These are phyloP conservation scores for Colletotrichum phormii DNA, from an alignment of 2,329 filamentous ascomycete genomes.

Conservation along the genomic window DNA sequence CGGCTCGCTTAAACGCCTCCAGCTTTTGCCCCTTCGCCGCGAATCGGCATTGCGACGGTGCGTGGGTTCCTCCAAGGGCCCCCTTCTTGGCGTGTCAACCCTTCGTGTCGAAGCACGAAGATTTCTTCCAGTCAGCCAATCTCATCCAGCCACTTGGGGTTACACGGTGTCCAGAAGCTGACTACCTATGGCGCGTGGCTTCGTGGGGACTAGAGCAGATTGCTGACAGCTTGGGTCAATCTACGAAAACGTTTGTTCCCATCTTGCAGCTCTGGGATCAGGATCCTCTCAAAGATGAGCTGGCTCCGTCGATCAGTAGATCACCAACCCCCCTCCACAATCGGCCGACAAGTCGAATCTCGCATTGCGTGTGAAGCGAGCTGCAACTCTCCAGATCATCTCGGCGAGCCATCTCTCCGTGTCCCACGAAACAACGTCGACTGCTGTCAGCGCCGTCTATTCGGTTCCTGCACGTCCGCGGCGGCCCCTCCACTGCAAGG, in stretches of 20 bases:
- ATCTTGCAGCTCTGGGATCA: not conserved
- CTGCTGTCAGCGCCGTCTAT: not conserved
- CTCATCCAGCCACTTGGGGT: not conserved
- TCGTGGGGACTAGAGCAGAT: not conserved
- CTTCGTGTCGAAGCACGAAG: not conserved
- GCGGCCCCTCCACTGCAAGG: not conserved
- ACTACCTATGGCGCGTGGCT: not conserved
- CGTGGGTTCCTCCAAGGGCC: not conserved
- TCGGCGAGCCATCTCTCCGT: slow-evolving; percentile 3
- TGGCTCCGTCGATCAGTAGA: slow-evolving; percentile 22
- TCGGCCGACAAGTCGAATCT: not conserved
- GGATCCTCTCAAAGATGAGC: not conserved
- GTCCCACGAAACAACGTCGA: not conserved
- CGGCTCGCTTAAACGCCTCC: not conserved
- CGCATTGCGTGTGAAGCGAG: not conserved
- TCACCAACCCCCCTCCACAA: not conserved
- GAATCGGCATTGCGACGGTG: not conserved
- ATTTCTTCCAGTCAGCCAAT: not conserved
- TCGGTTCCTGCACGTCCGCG: not conserved
- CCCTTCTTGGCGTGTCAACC: not conserved
- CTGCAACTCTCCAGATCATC: not conserved
- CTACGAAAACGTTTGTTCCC: not conserved
- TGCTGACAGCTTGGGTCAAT: not conserved
- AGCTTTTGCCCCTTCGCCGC: too few relatives aligned
- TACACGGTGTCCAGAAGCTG: not conserved